Conservation (phyloP, 129 eudicot genomes). For the Saussurea involucrata region DNA sequence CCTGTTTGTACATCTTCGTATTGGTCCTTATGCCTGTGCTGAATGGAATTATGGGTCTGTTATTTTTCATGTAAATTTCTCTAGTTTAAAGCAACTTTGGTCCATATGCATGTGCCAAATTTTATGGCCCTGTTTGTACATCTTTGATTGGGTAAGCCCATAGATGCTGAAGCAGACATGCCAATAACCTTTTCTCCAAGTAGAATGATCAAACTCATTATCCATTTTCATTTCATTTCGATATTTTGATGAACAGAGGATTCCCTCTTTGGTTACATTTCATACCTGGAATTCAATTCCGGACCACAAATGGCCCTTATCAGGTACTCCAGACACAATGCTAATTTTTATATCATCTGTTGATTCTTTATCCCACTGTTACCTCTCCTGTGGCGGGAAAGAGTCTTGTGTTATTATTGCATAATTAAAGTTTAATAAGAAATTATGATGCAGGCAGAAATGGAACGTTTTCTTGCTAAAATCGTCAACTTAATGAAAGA, state of each 20-base stretch:
- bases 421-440: neutral
- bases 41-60: slow-evolving; percentile 87
- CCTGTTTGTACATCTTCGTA: slow-evolving; percentile 71
- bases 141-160: neutral
- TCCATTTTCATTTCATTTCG: neutral
- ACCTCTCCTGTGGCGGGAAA: neutral
- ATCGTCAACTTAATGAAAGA: slow-evolving; percentile 73
- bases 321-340: slow-evolving; percentile 39
- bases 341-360: neutral
- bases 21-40: slow-evolving; percentile 86
- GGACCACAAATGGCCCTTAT: slow-evolving; percentile 60
- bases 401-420: neutral
- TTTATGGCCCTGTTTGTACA: neutral
- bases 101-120: neutral
- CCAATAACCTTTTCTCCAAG: neutral
- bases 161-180: neutral
- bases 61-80: neutral
- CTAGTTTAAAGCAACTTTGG: neutral
- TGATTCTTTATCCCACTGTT: neutral
- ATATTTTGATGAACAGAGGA: slow-evolving; percentile 48
- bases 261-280: slow-evolving; percentile 87
- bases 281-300: slow-evolving; percentile 78
- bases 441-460: slow-evolving; percentile 56
- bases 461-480: slow-evolving; percentile 67
- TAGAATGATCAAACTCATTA: neutral